Evolutionary conservation across 2,329 filamentous ascomycete species (phyloP).

Genomic region (Alternaria ethzedia): DNA sequence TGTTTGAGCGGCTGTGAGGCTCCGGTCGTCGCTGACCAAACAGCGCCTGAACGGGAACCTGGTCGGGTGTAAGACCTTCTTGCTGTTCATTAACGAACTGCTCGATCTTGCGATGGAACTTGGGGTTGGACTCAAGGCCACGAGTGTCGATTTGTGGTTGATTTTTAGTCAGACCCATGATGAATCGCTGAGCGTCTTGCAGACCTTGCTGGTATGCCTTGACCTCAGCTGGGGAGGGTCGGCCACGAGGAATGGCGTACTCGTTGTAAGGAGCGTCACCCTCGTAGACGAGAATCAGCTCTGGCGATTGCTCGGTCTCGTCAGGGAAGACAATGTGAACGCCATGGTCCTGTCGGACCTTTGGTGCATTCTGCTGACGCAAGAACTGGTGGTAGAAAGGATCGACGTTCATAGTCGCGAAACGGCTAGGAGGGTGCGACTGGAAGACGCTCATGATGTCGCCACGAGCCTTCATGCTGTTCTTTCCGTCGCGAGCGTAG

Average conservation of each 20-base stretch:
- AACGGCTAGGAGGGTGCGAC: constrained; percentile 74
- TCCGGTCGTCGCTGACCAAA: constrained; percentile 54
- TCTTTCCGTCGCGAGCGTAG: constrained; percentile 86
- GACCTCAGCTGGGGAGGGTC: constrained; percentile 62
- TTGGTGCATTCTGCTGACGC: constrained; percentile 66
- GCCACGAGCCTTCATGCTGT: constrained; percentile 74
- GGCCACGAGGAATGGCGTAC: constrained; percentile 62
- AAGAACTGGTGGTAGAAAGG: constrained; percentile 81
- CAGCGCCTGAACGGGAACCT: constrained; percentile 64
- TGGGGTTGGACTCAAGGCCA: constrained; percentile 61
- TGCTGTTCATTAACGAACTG: constrained; percentile 66
- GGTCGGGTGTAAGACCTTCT: constrained; percentile 53
- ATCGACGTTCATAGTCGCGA: constrained; percentile 72
- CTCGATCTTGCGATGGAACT: constrained; percentile 69
- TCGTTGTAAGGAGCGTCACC: constrained; percentile 61
- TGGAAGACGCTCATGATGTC: constrained; percentile 77
- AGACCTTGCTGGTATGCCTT: constrained; percentile 64
- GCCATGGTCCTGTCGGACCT: constrained; percentile 71
- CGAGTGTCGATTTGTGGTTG: constrained; percentile 63
- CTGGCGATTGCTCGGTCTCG: constrained; percentile 61
- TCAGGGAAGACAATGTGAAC: constrained; percentile 77
- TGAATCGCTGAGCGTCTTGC: constrained; percentile 63
- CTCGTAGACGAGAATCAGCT: constrained; percentile 77
- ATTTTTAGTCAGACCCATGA: constrained; percentile 60
- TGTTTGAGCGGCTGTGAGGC: constrained; percentile 61